These are phyloP conservation scores for Apiospora saccharicola DNA, from an alignment of 2,329 filamentous ascomycete genomes.

Conservation along the genomic window DNA sequence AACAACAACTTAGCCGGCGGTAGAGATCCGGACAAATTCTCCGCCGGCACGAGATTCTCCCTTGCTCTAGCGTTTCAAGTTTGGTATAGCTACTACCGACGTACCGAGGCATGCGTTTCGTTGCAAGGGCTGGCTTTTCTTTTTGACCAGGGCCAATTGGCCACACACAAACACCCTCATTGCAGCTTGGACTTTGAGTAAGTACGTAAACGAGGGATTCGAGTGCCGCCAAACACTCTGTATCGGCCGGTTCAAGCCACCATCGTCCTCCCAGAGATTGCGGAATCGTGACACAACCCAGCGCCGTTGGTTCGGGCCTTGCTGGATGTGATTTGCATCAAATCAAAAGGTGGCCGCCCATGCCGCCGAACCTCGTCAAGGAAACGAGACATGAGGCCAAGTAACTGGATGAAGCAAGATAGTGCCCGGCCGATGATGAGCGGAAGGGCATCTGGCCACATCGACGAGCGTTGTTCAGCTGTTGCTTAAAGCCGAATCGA, in stretches of 20 bases:
- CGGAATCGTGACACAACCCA: not conserved
- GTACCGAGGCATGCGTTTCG: not conserved
- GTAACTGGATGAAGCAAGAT: not conserved
- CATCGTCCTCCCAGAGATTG: not conserved
- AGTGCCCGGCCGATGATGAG: not conserved
- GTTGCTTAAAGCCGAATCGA: not conserved
- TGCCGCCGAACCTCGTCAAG: too few species aligned
- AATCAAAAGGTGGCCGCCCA: not conserved
- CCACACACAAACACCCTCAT: not conserved
- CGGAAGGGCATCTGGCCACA: not conserved
- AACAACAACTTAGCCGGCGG: not conserved
- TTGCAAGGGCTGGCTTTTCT: not conserved
- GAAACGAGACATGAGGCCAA: not conserved
- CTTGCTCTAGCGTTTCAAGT: not conserved
- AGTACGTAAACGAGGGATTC: not conserved
- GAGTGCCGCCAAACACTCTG: not conserved
- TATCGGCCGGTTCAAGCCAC: not conserved
- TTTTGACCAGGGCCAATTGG: not conserved
- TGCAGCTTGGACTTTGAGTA: not conserved
- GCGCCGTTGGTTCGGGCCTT: not conserved
- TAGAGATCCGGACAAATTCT: not conserved
- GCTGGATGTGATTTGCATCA: too few species aligned
- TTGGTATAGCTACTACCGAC: not conserved
- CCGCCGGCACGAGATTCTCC: too few species aligned
- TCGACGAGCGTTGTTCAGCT: not conserved